phyloP scores from a whole-genome alignment of 2,329 filamentous ascomycete genomes.

The Hypoxylon sp. region DNA sequence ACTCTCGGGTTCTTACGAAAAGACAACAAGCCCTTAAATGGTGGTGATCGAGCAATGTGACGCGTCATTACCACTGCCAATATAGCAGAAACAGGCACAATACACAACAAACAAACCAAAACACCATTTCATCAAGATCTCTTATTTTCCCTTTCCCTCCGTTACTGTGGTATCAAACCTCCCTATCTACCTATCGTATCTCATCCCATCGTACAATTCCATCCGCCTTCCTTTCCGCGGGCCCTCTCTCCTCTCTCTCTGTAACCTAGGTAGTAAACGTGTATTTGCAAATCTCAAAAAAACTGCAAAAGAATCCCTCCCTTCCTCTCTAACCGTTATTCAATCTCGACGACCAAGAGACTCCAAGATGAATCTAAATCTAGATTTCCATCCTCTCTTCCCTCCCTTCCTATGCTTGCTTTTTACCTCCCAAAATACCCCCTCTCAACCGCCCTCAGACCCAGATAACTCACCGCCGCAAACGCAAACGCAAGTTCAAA shows the following conservation, averaged over 20 bases:
- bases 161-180: not conserved
- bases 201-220: not conserved
- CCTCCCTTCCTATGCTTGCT: not conserved
- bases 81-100: too few species aligned
- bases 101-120: too few species aligned
- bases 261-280: not conserved
- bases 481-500: conserved; percentile 51
- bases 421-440: conserved; percentile 29
- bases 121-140: not conserved
- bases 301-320: not conserved
- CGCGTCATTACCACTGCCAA: too few species aligned
- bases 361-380: not conserved
- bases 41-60: too few species aligned
- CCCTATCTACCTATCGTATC: not conserved
- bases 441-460: conserved; percentile 45
- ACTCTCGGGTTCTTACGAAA: too few species aligned
- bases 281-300: not conserved
- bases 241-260: not conserved
- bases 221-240: not conserved
- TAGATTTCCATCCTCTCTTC: not conserved
- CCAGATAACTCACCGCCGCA: conserved; percentile 43
- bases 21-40: too few species aligned
- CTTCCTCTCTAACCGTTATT: not conserved
- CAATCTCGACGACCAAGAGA: not conserved
- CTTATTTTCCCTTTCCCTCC: not conserved